These are phyloP conservation scores for Arachis stenosperma DNA, from an alignment of 306 rosid species.

Conservation along the genomic window DNA sequence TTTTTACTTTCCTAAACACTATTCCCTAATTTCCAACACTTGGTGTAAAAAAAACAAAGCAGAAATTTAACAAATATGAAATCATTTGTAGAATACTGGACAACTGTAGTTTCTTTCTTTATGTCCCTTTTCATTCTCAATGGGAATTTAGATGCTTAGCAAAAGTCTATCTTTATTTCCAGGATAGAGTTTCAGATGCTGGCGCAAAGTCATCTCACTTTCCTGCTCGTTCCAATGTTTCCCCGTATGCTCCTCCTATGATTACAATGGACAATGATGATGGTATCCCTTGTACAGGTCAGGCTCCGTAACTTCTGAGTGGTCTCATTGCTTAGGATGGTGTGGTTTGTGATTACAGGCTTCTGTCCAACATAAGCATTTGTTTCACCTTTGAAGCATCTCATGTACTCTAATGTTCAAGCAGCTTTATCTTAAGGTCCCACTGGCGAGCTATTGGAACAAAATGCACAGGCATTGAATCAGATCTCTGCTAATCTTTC, in stretches of 20 bases:
- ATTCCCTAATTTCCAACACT: neutral
- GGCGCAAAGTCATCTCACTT: conserved; percentile 74
- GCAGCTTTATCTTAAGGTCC: conserved; percentile 44
- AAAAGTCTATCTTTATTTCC: conserved; percentile 27
- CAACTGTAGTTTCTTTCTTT: conserved; percentile 21
- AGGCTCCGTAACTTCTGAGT: conserved; percentile 24
- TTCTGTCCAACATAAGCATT: conserved; percentile 20
- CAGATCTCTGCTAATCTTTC: conserved; percentile 56
- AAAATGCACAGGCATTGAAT: conserved; percentile 51
- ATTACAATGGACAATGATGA: conserved; percentile 84
- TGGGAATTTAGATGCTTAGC: conserved; percentile 31
- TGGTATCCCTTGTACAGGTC: conserved; percentile 85
- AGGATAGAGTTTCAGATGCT: conserved; percentile 89
- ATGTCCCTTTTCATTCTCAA: conserved; percentile 23
- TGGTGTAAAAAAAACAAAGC: conserved; percentile 31
- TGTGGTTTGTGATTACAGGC: conserved; percentile 11
- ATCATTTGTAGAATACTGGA: conserved; percentile 4
- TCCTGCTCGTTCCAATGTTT: conserved; percentile 68
- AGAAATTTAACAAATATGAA: neutral
- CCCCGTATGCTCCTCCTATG: conserved; percentile 71
- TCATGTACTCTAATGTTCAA: conserved; percentile 9
- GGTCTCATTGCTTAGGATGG: conserved; percentile 30
- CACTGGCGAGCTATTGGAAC: conserved; percentile 59
- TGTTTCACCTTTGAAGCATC: conserved; percentile 22
- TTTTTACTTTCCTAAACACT: conserved; percentile 11